These are phyloP conservation scores for Verticillium albo-atrum DNA, from an alignment of 2,329 filamentous ascomycete species.

Conservation along the genomic window DNA sequence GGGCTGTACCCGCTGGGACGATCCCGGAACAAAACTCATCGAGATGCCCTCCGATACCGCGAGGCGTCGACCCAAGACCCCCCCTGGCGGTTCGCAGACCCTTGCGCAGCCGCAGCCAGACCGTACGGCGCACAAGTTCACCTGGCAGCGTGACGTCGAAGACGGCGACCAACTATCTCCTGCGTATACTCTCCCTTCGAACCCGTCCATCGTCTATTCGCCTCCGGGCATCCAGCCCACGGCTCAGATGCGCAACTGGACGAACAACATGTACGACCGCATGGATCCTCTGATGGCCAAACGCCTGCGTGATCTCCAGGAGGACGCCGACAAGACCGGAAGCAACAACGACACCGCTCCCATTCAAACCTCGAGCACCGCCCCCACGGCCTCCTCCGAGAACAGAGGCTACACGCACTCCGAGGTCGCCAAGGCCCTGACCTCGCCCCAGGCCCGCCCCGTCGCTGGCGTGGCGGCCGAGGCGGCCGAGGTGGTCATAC, in stretches of 20 bases:
- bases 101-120: slow-evolving; percentile 2
- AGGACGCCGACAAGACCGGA: slow-evolving; percentile 1
- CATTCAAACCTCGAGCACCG: background rate
- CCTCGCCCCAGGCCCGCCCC: slow-evolving; percentile 11
- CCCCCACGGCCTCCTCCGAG: background rate
- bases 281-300: slow-evolving; percentile 11
- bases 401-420: slow-evolving; percentile 3
- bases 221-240: background rate
- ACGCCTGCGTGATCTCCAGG: slow-evolving; percentile 6
- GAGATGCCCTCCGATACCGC: slow-evolving; percentile 9
- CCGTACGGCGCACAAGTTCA: slow-evolving; percentile 4
- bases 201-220: slow-evolving; percentile 11
- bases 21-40: slow-evolving; percentile 6
- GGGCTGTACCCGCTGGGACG: slow-evolving; percentile 26
- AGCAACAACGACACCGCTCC: background rate
- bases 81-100: background rate
- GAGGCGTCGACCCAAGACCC: slow-evolving; percentile 9
- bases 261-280: slow-evolving; percentile 10
- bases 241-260: slow-evolving; percentile 9
- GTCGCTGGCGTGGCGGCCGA: slow-evolving; percentile 15
- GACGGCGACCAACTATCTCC: slow-evolving; percentile 10
- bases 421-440: slow-evolving; percentile 16
- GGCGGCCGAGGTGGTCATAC: slow-evolving; percentile 12
- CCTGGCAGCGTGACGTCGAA: slow-evolving; percentile 17
- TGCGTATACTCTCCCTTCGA: slow-evolving; percentile 8